Percentiles rank a stretch among this genome's conserved stretches.
These are phyloP conservation scores for Sporothrix sp. DNA, from an alignment of 2,329 filamentous ascomycete species.

Conservation along the genomic window DNA sequence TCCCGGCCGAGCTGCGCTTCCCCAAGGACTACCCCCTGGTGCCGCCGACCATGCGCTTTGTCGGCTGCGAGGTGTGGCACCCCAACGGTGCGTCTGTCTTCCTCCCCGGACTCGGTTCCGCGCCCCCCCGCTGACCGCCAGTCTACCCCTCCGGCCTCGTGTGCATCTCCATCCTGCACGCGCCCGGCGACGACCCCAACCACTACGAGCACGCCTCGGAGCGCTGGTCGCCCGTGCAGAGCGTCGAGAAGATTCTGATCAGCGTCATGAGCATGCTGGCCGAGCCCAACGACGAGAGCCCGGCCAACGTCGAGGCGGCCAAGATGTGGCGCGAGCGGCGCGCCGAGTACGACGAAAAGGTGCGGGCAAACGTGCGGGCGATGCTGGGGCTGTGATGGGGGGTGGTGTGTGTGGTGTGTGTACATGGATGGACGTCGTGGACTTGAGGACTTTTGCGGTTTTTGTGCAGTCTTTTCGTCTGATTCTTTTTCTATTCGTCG, in stretches of 20 bases:
- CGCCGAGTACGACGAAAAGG: conserved; percentile 74
- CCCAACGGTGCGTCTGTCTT: conserved; percentile 62
- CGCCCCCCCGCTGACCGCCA: conserved; percentile 31
- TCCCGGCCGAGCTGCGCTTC: conserved; percentile 89
- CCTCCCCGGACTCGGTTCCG: too few relatives aligned
- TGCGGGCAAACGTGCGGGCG: conserved; percentile 70
- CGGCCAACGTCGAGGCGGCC: conserved; percentile 90
- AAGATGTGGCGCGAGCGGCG: conserved; percentile 90
- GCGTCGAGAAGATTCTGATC: conserved; percentile 93
- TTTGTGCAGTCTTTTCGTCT: not conserved
- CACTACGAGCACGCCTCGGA: conserved; percentile 96
- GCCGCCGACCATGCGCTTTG: conserved; percentile 91
- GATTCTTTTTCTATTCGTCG: too few relatives aligned
- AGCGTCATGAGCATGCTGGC: conserved; percentile 98
- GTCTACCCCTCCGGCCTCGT: conserved; percentile 88
- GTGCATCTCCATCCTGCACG: conserved; percentile 96
- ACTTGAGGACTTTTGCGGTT: too few relatives aligned
- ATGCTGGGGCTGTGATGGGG: conserved; percentile 58
- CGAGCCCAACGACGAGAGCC: conserved; percentile 93
- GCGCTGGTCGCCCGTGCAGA: conserved; percentile 94
- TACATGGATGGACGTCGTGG: too few relatives aligned
- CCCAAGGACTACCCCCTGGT: conserved; percentile 95
- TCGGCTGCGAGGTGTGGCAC: conserved; percentile 80
- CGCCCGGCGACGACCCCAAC: conserved; percentile 93
- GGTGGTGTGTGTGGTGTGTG: too few relatives aligned